A percentile compares a stretch with the other conserved stretches of the same genome.
phyloP scores from a whole-genome alignment of 1,139 yeast genomes.

The Pichia sp. region DNA sequence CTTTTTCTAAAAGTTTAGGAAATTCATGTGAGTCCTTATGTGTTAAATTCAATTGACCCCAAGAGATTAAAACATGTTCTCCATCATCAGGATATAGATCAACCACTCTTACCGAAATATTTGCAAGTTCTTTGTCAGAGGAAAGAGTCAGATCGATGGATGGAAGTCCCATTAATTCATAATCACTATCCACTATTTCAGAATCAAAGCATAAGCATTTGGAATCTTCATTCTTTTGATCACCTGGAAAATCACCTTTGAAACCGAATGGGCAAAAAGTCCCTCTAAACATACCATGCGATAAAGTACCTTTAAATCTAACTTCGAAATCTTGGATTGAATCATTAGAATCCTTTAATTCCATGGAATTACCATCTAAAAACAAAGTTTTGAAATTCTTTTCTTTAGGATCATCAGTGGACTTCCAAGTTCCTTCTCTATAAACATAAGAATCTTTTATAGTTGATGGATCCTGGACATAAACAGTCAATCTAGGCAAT shows the following conservation, averaged over 20 bases:
- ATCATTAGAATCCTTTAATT: constrained; percentile 7
- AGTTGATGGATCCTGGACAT: constrained; percentile 38
- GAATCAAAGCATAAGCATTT: constrained; percentile 38
- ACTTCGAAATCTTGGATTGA: constrained; percentile 12
- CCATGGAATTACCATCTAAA: constrained; percentile 14
- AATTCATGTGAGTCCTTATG: constrained; percentile 40
- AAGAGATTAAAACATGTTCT: constrained; percentile 37
- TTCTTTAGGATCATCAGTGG: constrained; percentile 22
- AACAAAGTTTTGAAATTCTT: constrained; percentile 12
- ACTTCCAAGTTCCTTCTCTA: constrained; percentile 40
- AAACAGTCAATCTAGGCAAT: constrained; percentile 38
- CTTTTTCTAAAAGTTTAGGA: constrained; percentile 35
- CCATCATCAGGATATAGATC: constrained; percentile 36
- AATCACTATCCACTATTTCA: constrained; percentile 24
- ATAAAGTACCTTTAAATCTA: constrained; percentile 34
- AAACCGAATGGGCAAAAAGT: constrained; percentile 45
- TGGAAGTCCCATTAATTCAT: constrained; percentile 39
- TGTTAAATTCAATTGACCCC: constrained; percentile 44
- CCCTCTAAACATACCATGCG: constrained; percentile 42
- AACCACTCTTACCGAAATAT: constrained; percentile 37
- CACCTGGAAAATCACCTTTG: constrained; percentile 43
- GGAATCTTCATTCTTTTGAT: constrained; percentile 40
- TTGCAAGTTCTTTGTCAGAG: constrained; percentile 37
- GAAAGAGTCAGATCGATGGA: constrained; percentile 31
- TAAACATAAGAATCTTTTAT: constrained; percentile 35